A percentile compares a stretch with the other conserved stretches of the same genome.
These are phyloP conservation scores for Solanum pennellii DNA, from an alignment of 257 asterid genomes.

Conservation along the genomic window DNA sequence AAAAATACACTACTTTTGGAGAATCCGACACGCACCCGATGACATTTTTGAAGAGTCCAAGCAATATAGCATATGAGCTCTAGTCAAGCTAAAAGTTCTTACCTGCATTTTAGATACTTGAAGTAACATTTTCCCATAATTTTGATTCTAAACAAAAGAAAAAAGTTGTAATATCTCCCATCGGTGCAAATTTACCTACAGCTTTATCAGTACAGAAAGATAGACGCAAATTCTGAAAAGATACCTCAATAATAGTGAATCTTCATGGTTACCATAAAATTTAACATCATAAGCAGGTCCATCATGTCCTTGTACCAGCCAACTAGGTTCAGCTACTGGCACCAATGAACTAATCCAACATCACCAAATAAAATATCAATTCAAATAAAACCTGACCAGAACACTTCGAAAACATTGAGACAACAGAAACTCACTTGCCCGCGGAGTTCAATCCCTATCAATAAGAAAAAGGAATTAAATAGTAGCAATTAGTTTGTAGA, in stretches of 20 bases:
- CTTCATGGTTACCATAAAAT: slow-evolving; percentile 53
- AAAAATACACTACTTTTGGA: neutral
- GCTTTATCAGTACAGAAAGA: neutral
- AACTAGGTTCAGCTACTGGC: slow-evolving; percentile 49
- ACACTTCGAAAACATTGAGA: slow-evolving; percentile 28
- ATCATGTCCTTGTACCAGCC: slow-evolving; percentile 66
- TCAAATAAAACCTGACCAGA: slow-evolving; percentile 28
- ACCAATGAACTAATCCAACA: slow-evolving; percentile 41
- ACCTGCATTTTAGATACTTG: neutral
- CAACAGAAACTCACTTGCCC: neutral
- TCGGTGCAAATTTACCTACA: neutral
- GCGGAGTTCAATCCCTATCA: neutral
- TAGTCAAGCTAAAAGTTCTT: neutral
- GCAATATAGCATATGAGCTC: neutral
- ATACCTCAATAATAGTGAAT: slow-evolving; percentile 68
- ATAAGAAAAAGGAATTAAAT: neutral
- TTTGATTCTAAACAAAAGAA: neutral
- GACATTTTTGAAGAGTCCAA: neutral
- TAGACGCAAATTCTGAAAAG: neutral
- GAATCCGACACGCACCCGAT: neutral
- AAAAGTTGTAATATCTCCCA: neutral
- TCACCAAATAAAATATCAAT: neutral
- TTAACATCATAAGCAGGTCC: slow-evolving; percentile 96
- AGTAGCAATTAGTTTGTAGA: neutral
- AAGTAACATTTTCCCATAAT: neutral